Evolutionary conservation across 352 stramenopile species (phyloP).

Genomic region (Pythium chondricola): DNA sequence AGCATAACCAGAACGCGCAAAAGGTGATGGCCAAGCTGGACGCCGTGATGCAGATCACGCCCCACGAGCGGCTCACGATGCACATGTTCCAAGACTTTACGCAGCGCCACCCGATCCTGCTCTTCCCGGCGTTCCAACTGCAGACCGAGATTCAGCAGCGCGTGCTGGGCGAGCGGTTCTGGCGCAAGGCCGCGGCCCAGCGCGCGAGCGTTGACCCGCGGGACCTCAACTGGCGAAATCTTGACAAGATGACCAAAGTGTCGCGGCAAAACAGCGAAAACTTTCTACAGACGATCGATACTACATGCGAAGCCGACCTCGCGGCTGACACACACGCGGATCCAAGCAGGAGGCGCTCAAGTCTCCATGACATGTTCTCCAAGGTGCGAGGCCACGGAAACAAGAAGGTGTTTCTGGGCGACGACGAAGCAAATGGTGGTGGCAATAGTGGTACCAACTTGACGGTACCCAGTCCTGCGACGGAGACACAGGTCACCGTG

Average conservation of each 20-base stretch:
- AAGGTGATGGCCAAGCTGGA: constrained; percentile 57
- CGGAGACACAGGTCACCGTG: too few relatives aligned
- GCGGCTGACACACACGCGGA: constrained; percentile 1
- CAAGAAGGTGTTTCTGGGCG: constrained; percentile 3
- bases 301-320: constrained; percentile 4
- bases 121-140: constrained; percentile 63
- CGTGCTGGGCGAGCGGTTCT: constrained; percentile 54
- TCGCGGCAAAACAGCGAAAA: constrained; percentile 19
- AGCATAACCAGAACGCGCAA: constrained; percentile 38
- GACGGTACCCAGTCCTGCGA: too few relatives aligned
- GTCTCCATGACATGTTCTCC: neutral
- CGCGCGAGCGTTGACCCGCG: constrained; percentile 26
- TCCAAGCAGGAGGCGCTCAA: constrained; percentile 7
- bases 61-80: constrained; percentile 28
- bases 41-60: constrained; percentile 30
- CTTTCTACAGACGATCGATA: constrained; percentile 12
- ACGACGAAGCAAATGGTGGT: neutral
- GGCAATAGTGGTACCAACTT: neutral
- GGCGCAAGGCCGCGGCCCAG: constrained; percentile 38
- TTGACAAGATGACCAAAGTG: constrained; percentile 24
- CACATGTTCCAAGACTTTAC: constrained; percentile 52
- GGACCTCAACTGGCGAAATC: constrained; percentile 32
- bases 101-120: constrained; percentile 48
- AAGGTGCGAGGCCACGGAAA: constrained; percentile 6
- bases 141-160: constrained; percentile 60